Evolutionary conservation across 345 rosid species (phyloP).

Genomic region (Salix udensis): DNA sequence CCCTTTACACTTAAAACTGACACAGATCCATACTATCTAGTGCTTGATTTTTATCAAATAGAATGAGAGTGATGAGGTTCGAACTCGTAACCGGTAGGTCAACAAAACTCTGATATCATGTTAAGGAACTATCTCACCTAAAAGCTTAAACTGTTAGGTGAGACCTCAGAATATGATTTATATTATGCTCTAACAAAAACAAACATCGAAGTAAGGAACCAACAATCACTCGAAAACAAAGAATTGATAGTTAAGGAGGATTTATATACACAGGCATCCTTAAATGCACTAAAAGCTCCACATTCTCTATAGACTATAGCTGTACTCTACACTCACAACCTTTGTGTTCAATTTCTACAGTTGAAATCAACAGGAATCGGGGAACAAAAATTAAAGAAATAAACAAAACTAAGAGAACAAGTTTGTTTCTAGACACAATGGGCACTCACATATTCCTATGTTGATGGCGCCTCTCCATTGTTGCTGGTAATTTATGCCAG

Average conservation of each 20-base stretch:
- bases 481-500: not conserved
- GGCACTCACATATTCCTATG: slow-evolving; percentile 14
- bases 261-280: slow-evolving; percentile 25
- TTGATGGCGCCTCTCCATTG: not conserved
- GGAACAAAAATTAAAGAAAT: not conserved
- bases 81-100: accelerated
- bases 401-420: slow-evolving; percentile 2
- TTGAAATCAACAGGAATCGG: slow-evolving; percentile 28
- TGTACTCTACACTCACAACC: slow-evolving; percentile 27
- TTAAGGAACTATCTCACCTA: no score
- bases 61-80: no score
- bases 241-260: not conserved
- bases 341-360: slow-evolving; percentile 26
- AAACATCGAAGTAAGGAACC: not conserved
- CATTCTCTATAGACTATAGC: slow-evolving; percentile 15
- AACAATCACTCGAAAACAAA: not conserved
- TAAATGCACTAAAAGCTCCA: slow-evolving; percentile 21
- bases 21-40: no score
- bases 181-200: no score
- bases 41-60: no score
- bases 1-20: no score
- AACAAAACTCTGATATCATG: no score
- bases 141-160: no score
- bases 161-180: accelerated
- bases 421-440: slow-evolving; percentile 15